Percentiles rank a stretch among this genome's conserved stretches.
Conservation (phyloP, 495 filamentous ascomycete genomes). For the Annulohypoxylon moriforme region DNA sequence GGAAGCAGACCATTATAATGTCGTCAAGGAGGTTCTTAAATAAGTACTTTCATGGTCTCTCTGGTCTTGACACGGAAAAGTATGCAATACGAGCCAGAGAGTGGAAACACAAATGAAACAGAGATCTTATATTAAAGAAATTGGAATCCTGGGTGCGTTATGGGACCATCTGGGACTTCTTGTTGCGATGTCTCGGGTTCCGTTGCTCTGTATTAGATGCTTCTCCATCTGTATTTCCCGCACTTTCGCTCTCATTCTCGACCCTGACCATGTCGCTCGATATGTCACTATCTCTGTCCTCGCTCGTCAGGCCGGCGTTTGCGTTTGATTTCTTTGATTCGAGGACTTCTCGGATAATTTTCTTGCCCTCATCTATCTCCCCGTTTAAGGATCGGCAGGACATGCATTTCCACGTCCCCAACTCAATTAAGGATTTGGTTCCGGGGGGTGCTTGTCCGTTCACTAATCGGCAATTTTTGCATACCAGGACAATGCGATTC, state of each 20-base stretch:
- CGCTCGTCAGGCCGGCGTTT: constrained; percentile 29
- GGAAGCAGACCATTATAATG: not conserved
- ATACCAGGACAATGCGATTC: constrained; percentile 92
- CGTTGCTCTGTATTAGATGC: constrained; percentile 14
- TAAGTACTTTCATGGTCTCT: not conserved
- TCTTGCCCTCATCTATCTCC: constrained; percentile 74
- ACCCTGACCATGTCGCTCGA: constrained; percentile 55
- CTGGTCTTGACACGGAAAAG: not conserved
- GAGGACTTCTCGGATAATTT: constrained; percentile 65
- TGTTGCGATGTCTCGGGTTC: constrained; percentile 35
- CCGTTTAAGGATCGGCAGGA: constrained; percentile 89
- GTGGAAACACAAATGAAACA: not conserved
- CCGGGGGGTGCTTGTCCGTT: constrained; percentile 97
- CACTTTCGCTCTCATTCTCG: constrained; percentile 50
- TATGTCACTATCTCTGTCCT: constrained; percentile 48
- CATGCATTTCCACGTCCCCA: constrained; percentile 91
- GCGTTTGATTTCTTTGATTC: constrained; percentile 38
- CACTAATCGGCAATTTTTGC: constrained; percentile 82
- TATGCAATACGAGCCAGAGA: not conserved
- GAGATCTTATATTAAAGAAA: not conserved
- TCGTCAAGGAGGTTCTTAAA: not conserved
- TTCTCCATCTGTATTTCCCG: constrained; percentile 33
- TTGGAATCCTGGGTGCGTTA: constrained; percentile 16
- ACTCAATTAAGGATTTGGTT: constrained; percentile 76
- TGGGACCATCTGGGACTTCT: constrained; percentile 48